These are phyloP conservation scores for Grigorovia yakushimaensis DNA, from an alignment of 805 yeast species.

Conservation along the genomic window DNA sequence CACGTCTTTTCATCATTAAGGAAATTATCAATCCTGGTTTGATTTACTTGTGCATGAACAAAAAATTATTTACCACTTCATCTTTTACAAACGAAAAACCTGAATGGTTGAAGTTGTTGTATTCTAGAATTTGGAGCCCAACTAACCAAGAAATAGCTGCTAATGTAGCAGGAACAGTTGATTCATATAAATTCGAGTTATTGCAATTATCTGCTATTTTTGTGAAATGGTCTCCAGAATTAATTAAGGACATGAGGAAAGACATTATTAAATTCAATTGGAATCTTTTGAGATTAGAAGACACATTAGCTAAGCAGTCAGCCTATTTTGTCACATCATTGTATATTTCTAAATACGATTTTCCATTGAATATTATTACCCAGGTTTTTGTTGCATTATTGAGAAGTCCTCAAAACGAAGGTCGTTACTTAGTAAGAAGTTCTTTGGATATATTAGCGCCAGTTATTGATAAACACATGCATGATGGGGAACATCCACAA, in stretches of 20 bases:
- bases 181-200: constrained; percentile 64
- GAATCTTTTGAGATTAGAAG: constrained; percentile 86
- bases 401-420: constrained; percentile 77
- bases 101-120: constrained; percentile 60
- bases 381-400: constrained; percentile 87
- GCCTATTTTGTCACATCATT: constrained; percentile 84
- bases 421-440: constrained; percentile 71
- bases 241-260: constrained; percentile 54
- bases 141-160: constrained; percentile 38
- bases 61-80: constrained; percentile 1
- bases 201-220: constrained; percentile 73
- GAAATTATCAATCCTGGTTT: constrained; percentile 57
- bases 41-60: constrained; percentile 39
- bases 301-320: constrained; percentile 78
- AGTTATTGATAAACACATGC: constrained; percentile 61
- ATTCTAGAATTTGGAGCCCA: constrained; percentile 62
- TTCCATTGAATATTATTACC: constrained; percentile 79
- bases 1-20: constrained; percentile 54
- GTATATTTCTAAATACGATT: constrained; percentile 80
- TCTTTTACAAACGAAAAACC: constrained; percentile 17
- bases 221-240: constrained; percentile 54
- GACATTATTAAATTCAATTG: constrained; percentile 90
- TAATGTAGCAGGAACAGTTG: constrained; percentile 58
- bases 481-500: constrained; percentile 36
- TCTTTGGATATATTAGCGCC: constrained; percentile 87